phyloP scores from a whole-genome alignment of 2,329 filamentous ascomycete genomes.

The Gnomoniopsis sp. region DNA sequence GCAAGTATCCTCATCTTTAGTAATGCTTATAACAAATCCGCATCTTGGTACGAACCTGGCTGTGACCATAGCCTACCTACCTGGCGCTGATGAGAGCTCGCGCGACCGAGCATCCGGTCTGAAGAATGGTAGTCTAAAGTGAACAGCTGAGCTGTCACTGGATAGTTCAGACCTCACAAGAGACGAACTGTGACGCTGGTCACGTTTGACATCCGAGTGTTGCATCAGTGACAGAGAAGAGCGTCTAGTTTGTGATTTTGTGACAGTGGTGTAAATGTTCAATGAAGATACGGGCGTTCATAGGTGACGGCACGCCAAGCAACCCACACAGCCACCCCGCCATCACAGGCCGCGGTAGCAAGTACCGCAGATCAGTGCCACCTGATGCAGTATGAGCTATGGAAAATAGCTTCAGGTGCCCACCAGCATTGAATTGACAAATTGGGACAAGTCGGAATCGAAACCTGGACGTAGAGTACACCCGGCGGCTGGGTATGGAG shows the following conservation, averaged over 20 bases:
- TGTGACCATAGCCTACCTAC: not conserved
- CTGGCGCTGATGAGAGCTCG: not conserved
- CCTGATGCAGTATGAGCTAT: not conserved
- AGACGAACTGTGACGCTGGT: conserved; percentile 10
- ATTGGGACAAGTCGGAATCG: no score
- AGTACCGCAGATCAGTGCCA: not conserved
- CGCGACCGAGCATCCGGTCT: conserved; percentile 10
- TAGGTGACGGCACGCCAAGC: not conserved
- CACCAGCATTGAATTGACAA: no score
- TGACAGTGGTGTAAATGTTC: not conserved
- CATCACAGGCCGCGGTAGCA: not conserved
- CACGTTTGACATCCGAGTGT: conserved; percentile 3
- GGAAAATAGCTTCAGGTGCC: not conserved
- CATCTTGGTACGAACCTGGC: not conserved
- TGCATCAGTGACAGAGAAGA: not conserved
- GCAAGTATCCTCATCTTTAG: not conserved
- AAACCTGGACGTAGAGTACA: not conserved
- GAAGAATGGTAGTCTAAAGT: not conserved
- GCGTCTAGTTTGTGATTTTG: not conserved
- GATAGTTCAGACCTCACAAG: conserved; percentile 1
- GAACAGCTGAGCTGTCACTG: conserved; percentile 4
- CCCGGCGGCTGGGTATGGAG: not conserved
- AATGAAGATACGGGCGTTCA: not conserved
- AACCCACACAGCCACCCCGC: not conserved
- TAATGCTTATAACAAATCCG: not conserved